Conservation (phyloP, 2,329 filamentous ascomycete species). For the Exophiala lecanii-corni region DNA sequence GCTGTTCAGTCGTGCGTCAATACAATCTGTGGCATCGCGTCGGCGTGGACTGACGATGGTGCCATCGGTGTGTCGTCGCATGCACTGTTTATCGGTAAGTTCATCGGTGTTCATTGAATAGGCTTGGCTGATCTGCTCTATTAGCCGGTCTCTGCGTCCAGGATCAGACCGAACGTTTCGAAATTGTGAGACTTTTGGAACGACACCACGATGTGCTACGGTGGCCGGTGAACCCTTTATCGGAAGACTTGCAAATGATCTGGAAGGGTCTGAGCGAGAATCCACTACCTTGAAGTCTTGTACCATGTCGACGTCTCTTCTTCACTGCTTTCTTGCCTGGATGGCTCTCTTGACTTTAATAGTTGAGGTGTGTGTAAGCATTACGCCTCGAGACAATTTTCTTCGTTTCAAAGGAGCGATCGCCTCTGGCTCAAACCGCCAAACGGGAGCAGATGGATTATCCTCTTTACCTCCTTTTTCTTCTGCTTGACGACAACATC, state of each 20-base stretch:
- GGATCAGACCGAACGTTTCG: background rate
- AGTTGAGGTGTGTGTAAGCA: no score
- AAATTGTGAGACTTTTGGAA: background rate
- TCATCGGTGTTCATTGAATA: no score
- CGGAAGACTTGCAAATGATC: constrained; percentile 1
- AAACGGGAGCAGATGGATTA: no score
- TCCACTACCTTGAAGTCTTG: background rate
- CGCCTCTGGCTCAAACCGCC: no score
- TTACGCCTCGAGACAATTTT: no score
- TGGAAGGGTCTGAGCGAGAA: constrained; percentile 1
- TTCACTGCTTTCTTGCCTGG: no score
- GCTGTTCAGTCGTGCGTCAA: constrained; percentile 22
- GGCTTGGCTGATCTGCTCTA: background rate
- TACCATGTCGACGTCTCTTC: no score
- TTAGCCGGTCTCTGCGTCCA: constrained; percentile 1
- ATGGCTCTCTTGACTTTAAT: no score
- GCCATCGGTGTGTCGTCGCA: constrained; percentile 4
- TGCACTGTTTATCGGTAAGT: constrained; percentile 1
- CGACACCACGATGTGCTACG: background rate
- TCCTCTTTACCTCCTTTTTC: no score
- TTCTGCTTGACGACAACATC: no score
- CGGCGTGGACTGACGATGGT: constrained; percentile 24
- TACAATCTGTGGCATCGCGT: constrained; percentile 29
- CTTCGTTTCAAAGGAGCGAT: no score
- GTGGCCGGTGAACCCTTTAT: background rate